Evolutionary conservation across 305 asterid genomes (phyloP), one percentile per base, ranked within the genome.

Genomic region (Fraxinus paxiana): DNA sequence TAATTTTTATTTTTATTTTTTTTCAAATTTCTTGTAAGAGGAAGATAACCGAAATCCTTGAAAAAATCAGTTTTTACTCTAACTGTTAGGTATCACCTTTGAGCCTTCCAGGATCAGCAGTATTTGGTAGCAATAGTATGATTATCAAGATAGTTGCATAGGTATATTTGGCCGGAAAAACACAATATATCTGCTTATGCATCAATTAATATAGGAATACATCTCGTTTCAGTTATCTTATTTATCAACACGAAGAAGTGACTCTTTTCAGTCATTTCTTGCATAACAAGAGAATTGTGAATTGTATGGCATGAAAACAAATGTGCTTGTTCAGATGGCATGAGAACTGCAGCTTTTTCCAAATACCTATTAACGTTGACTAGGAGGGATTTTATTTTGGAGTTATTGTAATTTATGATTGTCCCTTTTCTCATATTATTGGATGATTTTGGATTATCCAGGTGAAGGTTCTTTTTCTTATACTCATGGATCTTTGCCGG

Each of bases 381-480:
- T 31, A 26, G 75, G 80, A 38, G 22, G 59, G 73, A 13, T 17
- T 28, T 54, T 82, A 20, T 37, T 72, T 83, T 75, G 35, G 80
- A 77, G 79, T 83, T 80, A 24, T 59, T 78, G 54, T 76, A 43
- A 35, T 54, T 73, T 73, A 35, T 67, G 30, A 7, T 43, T 26
- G 71, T 67, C n/a, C 26, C 26, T 63, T 22, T 61, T 80, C 78
- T 35, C 41, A 33, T 75, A 31, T 46, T 78, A 67, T 33, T 61
- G 8, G 81, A 20, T 73, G 8, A 43, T 85, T 79, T 75, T 80
- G 78, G 35, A 33, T 30, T 83, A 43, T 90, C 88, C 94, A 96
- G 99, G 99, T 96, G 82, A 96, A 89, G 88, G 98, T 96, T 86
- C 98, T 96, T 20, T 96, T 94, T 83, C 97, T 93, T 80, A 94